These are phyloP conservation scores for Xylariaceae sp. DNA, from an alignment of 2,329 filamentous ascomycete species.

Conservation along the genomic window DNA sequence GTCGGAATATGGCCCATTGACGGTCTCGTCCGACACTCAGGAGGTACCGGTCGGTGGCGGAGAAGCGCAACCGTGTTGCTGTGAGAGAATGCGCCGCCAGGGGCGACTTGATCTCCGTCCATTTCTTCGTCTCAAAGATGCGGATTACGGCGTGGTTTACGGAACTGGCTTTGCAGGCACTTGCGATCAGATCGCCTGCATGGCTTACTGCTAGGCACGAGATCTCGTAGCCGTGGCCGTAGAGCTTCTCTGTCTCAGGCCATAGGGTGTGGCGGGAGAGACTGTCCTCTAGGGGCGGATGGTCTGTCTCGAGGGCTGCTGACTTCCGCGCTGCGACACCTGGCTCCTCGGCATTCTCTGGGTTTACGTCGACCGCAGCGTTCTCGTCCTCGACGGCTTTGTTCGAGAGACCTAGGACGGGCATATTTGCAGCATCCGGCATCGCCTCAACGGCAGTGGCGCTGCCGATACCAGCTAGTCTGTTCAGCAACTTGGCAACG, in stretches of 20 bases:
- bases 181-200: constrained; percentile 72
- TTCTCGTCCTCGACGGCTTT: constrained; percentile 69
- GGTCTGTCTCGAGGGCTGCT: constrained; percentile 58
- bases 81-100: constrained; percentile 83
- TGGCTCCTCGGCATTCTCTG: constrained; percentile 45
- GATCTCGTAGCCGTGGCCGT: constrained; percentile 96
- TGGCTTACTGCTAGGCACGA: constrained; percentile 76
- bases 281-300: constrained; percentile 84
- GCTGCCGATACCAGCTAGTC: constrained; percentile 56
- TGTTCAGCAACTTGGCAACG: constrained; percentile 67
- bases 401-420: constrained; percentile 90
- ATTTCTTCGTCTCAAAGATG: constrained; percentile 78
- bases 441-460: constrained; percentile 41
- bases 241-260: constrained; percentile 94
- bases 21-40: constrained; percentile 88
- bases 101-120: constrained; percentile 82
- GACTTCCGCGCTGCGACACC: constrained; percentile 53
- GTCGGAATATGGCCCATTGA: constrained; percentile 79
- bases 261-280: constrained; percentile 86
- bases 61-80: constrained; percentile 77
- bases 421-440: constrained; percentile 89
- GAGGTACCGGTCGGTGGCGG: constrained; percentile 64
- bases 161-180: constrained; percentile 87
- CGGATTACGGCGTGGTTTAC: constrained; percentile 92
- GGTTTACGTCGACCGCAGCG: constrained; percentile 31